phyloP scores from a whole-genome alignment of 805 yeast genomes.

The Candida orba region DNA sequence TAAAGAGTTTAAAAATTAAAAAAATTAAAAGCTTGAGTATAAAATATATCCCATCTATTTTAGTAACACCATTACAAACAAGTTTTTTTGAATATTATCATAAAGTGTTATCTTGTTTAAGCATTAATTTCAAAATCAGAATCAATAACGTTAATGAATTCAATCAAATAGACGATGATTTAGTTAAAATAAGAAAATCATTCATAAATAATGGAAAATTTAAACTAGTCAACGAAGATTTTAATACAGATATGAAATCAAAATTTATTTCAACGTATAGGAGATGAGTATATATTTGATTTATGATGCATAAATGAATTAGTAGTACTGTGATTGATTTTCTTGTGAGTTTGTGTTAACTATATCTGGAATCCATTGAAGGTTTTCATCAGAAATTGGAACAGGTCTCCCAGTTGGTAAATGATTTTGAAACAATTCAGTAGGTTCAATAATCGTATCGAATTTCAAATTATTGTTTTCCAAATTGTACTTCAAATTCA shows the following conservation, averaged over 20 bases:
- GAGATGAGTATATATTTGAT: not conserved
- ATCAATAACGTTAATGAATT: slow-evolving; percentile 17
- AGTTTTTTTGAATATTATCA: slow-evolving; percentile 12
- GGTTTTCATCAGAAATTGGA: slow-evolving; percentile 12
- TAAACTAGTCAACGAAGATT: slow-evolving; percentile 38
- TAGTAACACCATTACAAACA: slow-evolving; percentile 27
- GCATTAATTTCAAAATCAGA: slow-evolving; percentile 20
- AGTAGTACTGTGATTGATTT: slow-evolving; percentile 1
- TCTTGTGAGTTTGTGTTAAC: not conserved
- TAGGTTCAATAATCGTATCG: slow-evolving; percentile 13
- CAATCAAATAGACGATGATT: slow-evolving; percentile 17
- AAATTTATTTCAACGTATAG: slow-evolving; percentile 33
- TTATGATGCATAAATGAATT: not conserved
- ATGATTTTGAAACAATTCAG: slow-evolving; percentile 9
- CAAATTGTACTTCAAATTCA: slow-evolving; percentile 35
- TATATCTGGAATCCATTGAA: slow-evolving; percentile 15
- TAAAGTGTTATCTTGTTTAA: slow-evolving; percentile 17
- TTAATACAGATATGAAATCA: slow-evolving; percentile 36
- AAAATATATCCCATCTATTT: slow-evolving; percentile 23
- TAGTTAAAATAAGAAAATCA: slow-evolving; percentile 23
- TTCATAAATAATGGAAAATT: slow-evolving; percentile 41
- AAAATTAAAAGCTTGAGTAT: slow-evolving; percentile 22
- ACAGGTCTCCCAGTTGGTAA: slow-evolving; percentile 21
- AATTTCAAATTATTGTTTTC: slow-evolving; percentile 30
- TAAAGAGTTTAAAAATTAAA: slow-evolving; percentile 1